A percentile compares a stretch with the other conserved stretches of the same genome.
Evolutionary conservation across 768 basidiomycete genomes (phyloP).

Genomic region (Suillus ampliporus): DNA sequence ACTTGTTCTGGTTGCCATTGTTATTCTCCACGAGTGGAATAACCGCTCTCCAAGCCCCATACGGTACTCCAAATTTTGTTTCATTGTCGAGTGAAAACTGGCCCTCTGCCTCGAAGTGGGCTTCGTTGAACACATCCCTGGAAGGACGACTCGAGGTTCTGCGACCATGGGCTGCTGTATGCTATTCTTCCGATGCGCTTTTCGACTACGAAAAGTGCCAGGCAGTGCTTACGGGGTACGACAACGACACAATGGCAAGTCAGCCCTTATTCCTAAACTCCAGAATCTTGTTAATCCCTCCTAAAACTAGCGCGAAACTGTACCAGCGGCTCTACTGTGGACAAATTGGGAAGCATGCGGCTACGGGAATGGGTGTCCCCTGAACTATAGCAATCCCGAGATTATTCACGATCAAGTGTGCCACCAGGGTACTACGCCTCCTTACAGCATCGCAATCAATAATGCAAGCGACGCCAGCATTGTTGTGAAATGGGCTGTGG

Average conservation of each 20-base stretch:
- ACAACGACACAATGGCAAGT: conserved; percentile 16
- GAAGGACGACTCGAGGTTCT: conserved; percentile 17
- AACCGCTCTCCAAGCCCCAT: conserved; percentile 4
- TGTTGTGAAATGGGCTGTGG: conserved; percentile 25
- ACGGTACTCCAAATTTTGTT: conserved; percentile 1
- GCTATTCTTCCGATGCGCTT: conserved; percentile 15
- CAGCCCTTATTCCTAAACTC: neutral
- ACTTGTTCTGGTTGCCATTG: neutral
- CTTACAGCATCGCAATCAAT: conserved; percentile 24
- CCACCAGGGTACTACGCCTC: conserved; percentile 26
- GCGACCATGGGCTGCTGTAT: conserved; percentile 25
- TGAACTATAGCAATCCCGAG: conserved; percentile 27
- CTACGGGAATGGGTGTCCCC: conserved; percentile 22
- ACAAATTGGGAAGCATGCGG: conserved; percentile 29
- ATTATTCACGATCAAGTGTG: conserved; percentile 15
- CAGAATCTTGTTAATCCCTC: neutral
- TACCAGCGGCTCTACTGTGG: conserved; percentile 27
- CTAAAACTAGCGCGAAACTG: conserved; percentile 22
- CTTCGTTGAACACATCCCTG: conserved; percentile 15
- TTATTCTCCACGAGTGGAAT: neutral
- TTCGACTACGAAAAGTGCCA: conserved; percentile 17
- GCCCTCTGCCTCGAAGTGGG: conserved; percentile 19
- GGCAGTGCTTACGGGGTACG: conserved; percentile 19
- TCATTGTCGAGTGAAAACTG: conserved; percentile 13
- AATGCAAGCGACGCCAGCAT: conserved; percentile 27